Evolutionary conservation across 768 basidiomycete species (phyloP).

Genomic region (Glaciozyma martinii): DNA sequence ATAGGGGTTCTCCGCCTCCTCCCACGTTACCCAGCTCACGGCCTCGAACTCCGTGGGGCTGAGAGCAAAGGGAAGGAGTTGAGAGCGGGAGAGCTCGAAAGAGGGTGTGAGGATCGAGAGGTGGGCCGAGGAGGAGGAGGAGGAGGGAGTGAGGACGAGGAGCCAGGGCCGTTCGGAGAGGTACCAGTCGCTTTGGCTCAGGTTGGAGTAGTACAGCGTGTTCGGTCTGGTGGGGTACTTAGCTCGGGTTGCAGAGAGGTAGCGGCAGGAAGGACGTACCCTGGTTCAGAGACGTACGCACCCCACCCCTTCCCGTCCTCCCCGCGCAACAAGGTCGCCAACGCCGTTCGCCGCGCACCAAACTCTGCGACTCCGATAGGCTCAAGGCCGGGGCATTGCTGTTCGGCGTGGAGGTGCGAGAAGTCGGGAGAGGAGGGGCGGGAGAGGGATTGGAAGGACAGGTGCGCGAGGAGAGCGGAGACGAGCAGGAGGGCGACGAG

Average conservation of each 20-base stretch:
- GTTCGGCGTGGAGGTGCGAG: neutral
- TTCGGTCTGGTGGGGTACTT: slow-evolving; percentile 1
- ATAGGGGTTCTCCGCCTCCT: slow-evolving; percentile 11
- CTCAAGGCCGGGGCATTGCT: slow-evolving; percentile 8
- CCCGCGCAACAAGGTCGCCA: neutral
- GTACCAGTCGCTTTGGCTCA: slow-evolving; percentile 6
- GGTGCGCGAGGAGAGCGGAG: neutral
- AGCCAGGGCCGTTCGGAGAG: slow-evolving; percentile 15
- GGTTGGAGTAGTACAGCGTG: slow-evolving; percentile 14
- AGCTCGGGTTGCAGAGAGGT: neutral
- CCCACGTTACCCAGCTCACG: slow-evolving; percentile 14
- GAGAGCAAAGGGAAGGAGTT: slow-evolving; percentile 13
- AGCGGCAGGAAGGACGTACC: neutral
- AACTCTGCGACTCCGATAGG: slow-evolving; percentile 3
- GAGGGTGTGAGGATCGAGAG: slow-evolving; percentile 16
- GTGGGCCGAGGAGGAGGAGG: neutral
- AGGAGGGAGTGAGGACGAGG: neutral
- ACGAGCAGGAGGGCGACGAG: neutral
- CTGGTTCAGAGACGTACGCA: slow-evolving; percentile 11
- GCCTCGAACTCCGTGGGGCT: neutral
- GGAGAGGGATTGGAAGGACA: neutral
- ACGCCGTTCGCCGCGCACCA: neutral
- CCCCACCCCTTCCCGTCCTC: neutral
- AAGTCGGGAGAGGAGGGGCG: neutral
- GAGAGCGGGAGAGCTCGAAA: slow-evolving; percentile 16